Conservation (phyloP, 1,139 yeast genomes). For the Saccharomyces hybrid region DNA sequence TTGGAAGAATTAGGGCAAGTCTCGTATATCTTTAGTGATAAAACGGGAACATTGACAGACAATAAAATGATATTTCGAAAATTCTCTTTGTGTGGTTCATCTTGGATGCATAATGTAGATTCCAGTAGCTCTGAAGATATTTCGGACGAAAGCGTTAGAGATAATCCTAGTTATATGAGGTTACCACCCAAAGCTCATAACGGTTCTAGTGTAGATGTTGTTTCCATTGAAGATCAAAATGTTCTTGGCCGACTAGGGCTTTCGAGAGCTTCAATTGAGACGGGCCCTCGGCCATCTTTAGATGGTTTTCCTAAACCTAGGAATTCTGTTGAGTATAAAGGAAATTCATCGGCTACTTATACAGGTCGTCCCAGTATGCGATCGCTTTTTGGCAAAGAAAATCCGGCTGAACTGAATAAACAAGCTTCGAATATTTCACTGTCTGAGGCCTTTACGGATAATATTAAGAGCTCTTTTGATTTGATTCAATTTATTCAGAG, state of each 20-base stretch:
- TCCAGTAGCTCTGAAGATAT: conserved; percentile 13
- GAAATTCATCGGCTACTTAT: conserved; percentile 34
- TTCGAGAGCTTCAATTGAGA: conserved; percentile 2
- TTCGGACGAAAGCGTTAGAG: conserved; percentile 5
- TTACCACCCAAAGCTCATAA: conserved; percentile 5
- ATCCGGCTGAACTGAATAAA: conserved; percentile 34
- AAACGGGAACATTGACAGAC: conserved; percentile 94
- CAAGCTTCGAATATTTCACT: conserved; percentile 30
- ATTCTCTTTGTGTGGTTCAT: conserved; percentile 74
- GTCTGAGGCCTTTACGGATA: conserved; percentile 3
- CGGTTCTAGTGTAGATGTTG: conserved; percentile 16
- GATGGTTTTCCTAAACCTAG: conserved; percentile 9
- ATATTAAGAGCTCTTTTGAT: conserved; percentile 48
- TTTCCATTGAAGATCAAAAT: conserved; percentile 16
- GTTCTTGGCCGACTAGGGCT: conserved; percentile 10
- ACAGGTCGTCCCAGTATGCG: conserved; percentile 51
- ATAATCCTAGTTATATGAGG: conserved; percentile 7
- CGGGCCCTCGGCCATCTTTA: not conserved
- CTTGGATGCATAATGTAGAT: conserved; percentile 79
- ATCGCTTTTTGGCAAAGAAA: conserved; percentile 21
- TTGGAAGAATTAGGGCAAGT: conserved; percentile 96
- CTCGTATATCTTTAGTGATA: conserved; percentile 87
- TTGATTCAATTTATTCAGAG: conserved; percentile 61
- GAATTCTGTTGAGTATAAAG: conserved; percentile 36
- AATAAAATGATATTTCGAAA: conserved; percentile 82